phyloP scores from a whole-genome alignment of 139 green algal species.

The Picochlorum sp. region DNA sequence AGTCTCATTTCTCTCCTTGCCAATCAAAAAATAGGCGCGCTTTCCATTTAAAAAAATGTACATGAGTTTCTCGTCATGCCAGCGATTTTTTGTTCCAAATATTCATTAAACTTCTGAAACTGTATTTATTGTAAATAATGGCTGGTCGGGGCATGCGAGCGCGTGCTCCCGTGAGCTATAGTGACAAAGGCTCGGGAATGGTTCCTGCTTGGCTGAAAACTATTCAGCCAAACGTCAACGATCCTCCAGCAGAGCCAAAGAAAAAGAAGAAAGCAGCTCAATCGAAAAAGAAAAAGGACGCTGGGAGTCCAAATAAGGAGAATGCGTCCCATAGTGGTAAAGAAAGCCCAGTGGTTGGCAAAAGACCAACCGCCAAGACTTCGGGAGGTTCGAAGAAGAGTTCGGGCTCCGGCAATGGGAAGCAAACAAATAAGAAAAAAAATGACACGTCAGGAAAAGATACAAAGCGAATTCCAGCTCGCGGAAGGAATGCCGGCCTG shows the following conservation, averaged over 20 bases:
- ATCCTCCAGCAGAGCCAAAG: constrained; percentile 4
- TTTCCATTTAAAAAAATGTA: too few relatives aligned
- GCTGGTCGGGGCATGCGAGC: constrained; percentile 1
- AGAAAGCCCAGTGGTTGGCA: neutral
- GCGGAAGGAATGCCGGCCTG: constrained; percentile 8
- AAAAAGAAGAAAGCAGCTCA: constrained; percentile 2
- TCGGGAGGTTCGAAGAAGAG: constrained; percentile 1
- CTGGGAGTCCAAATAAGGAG: neutral
- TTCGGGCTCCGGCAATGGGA: neutral
- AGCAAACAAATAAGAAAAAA: constrained; percentile 10
- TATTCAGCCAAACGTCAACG: neutral
- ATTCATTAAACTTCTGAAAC: too few relatives aligned
- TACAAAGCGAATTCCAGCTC: neutral
- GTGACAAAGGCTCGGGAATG: constrained; percentile 13
- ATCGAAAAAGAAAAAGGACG: neutral
- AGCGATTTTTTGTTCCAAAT: neutral
- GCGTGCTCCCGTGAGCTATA: constrained; percentile 10
- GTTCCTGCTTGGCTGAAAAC: constrained; percentile 11
- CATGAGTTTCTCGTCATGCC: neutral
- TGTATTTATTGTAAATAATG: constrained; percentile 1
- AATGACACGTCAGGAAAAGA: neutral
- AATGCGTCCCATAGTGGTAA: neutral
- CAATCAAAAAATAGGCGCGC: too few relatives aligned
- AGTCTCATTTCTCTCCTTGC: too few relatives aligned
- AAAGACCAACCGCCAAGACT: neutral